phyloP scores from a whole-genome alignment of 2,329 filamentous ascomycete genomes.

The Colletotrichum gigasporum region DNA sequence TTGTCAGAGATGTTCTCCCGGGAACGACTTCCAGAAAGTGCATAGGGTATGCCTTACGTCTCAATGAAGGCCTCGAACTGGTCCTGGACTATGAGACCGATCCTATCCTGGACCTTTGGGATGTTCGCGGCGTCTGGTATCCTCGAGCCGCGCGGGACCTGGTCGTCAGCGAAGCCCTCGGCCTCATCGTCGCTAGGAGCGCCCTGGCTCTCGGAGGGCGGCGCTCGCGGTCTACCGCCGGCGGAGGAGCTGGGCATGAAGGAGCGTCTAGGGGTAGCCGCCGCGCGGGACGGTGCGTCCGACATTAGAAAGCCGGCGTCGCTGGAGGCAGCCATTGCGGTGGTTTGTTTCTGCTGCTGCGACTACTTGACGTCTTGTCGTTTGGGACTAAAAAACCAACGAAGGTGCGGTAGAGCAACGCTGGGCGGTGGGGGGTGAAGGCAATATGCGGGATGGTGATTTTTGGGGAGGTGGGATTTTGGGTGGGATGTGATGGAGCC shows the following conservation, averaged over 20 bases:
- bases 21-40: neutral
- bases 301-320: slow-evolving; percentile 67
- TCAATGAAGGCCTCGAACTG: slow-evolving; percentile 85
- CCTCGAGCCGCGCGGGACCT: slow-evolving; percentile 63
- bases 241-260: slow-evolving; percentile 60
- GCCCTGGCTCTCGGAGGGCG: slow-evolving; percentile 70
- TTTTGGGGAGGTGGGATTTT: slow-evolving; percentile 28
- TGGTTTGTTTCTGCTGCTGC: neutral
- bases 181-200: slow-evolving; percentile 70
- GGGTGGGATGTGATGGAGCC: slow-evolving; percentile 30
- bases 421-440: slow-evolving; percentile 1
- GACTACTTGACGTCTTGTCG: neutral
- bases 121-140: slow-evolving; percentile 61
- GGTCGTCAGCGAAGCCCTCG: slow-evolving; percentile 72
- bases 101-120: slow-evolving; percentile 78
- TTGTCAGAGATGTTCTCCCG: slow-evolving; percentile 13
- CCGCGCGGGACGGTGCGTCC: slow-evolving; percentile 57
- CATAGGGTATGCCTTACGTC: slow-evolving; percentile 58
- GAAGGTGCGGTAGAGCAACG: neutral
- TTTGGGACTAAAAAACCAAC: neutral
- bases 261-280: slow-evolving; percentile 54
- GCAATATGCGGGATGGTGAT: slow-evolving; percentile 21
- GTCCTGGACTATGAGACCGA: slow-evolving; percentile 78
- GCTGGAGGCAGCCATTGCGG: slow-evolving; percentile 62
- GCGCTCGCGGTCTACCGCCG: slow-evolving; percentile 62